Evolutionary conservation across 768 basidiomycete genomes (phyloP).

Genomic region (Leccinum variicolor): DNA sequence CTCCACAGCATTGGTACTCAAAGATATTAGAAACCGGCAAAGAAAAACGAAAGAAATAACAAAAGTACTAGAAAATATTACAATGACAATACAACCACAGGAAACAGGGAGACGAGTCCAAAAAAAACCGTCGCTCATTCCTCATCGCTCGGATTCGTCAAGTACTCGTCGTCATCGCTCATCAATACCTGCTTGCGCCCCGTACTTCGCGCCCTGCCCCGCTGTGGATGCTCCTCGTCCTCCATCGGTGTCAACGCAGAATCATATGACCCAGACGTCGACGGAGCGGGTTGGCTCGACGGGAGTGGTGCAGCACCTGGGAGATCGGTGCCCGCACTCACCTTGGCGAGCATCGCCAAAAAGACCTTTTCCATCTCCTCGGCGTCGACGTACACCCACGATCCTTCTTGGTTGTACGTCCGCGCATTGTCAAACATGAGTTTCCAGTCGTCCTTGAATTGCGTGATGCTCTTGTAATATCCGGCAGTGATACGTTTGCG

Average conservation of each 20-base stretch:
- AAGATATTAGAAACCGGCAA: neutral
- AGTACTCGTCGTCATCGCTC: conserved; percentile 62
- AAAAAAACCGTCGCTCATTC: conserved; percentile 35
- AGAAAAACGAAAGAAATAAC: neutral
- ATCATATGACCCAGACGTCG: conserved; percentile 50
- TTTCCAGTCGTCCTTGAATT: conserved; percentile 76
- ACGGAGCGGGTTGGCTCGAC: conserved; percentile 24
- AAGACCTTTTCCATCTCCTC: conserved; percentile 93
- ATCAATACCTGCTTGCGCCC: conserved; percentile 70
- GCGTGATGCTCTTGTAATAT: conserved; percentile 70
- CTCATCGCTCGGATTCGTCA: conserved; percentile 71
- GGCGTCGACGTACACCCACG: conserved; percentile 92
- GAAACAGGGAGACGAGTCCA: neutral
- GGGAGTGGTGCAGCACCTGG: conserved; percentile 60
- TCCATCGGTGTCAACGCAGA: conserved; percentile 79
- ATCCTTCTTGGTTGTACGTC: conserved; percentile 92
- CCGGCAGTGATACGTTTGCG: conserved; percentile 67
- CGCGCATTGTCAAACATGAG: conserved; percentile 94
- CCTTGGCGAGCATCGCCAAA: conserved; percentile 61
- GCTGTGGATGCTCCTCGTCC: conserved; percentile 66
- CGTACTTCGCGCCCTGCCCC: conserved; percentile 53
- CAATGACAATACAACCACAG: neutral
- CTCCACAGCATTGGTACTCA: neutral
- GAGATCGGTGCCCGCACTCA: conserved; percentile 64
- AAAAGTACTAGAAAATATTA: neutral